These are phyloP conservation scores for Bacterosira constricta DNA, from an alignment of 108 stramenopile species.

Conservation along the genomic window DNA sequence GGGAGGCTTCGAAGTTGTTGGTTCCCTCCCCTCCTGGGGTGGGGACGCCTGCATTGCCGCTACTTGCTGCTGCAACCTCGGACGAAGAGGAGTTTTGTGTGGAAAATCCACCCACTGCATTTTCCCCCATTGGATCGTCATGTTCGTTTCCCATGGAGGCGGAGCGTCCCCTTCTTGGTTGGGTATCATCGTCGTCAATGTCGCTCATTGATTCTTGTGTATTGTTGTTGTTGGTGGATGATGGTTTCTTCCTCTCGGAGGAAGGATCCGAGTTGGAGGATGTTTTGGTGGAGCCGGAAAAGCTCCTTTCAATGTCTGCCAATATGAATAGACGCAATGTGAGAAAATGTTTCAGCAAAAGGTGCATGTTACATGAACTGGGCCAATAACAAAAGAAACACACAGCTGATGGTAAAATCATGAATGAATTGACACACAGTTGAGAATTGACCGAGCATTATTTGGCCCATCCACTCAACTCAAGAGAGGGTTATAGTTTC, in stretches of 20 bases:
- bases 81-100: background rate
- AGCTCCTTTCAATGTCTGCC: conserved; percentile 1
- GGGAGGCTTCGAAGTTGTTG: conserved; percentile 16
- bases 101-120: background rate
- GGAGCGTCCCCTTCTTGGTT: background rate
- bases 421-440: no score
- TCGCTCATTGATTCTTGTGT: background rate
- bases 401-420: no score
- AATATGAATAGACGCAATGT: no score
- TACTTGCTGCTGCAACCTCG: background rate
- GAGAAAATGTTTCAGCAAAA: no score
- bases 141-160: background rate
- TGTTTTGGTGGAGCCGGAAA: conserved; percentile 6
- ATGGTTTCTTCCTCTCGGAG: background rate
- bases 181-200: background rate
- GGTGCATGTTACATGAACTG: no score
- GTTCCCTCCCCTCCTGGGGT: background rate
- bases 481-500: no score
- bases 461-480: no score
- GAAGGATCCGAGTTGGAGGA: background rate
- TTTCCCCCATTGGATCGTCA: background rate
- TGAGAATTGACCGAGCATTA: no score
- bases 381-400: no score
- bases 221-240: background rate
- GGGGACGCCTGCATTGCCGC: background rate